A percentile compares a stretch with the other conserved stretches of the same genome.
These are phyloP conservation scores for Cnidoscolus chayamansa DNA, from an alignment of 441 rosid species.

Conservation along the genomic window DNA sequence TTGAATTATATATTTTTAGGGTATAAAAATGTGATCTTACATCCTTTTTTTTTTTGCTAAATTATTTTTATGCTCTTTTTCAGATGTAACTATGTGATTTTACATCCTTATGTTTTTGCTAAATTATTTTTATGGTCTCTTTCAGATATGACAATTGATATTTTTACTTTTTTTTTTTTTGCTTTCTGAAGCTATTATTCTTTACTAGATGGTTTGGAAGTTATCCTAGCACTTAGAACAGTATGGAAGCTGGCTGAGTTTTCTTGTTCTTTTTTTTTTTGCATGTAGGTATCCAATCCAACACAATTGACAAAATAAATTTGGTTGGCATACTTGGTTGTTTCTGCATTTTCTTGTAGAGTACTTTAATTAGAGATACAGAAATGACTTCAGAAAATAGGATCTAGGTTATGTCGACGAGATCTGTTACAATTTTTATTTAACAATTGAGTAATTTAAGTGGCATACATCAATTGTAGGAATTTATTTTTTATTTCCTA, in stretches of 20 bases:
- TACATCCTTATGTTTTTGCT: neutral
- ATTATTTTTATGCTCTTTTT: too few relatives aligned
- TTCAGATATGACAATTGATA: neutral
- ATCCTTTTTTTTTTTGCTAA: too few relatives aligned
- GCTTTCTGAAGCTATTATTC: neutral
- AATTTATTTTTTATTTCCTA: neutral
- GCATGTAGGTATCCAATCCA: neutral
- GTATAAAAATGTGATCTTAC: neutral
- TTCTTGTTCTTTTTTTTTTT: neutral
- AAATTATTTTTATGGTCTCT: neutral
- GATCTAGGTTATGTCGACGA: neutral
- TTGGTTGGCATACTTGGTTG: slow-evolving; percentile 1
- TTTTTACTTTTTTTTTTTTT: neutral
- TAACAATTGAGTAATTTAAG: neutral
- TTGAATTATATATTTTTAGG: neutral
- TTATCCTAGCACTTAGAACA: neutral
- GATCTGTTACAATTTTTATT: neutral
- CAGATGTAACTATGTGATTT: neutral
- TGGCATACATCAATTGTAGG: neutral
- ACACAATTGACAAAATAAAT: neutral
- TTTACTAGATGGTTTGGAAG: neutral
- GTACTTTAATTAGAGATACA: neutral
- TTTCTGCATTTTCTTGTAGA: neutral
- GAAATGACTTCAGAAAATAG: neutral
- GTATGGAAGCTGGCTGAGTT: slow-evolving; percentile 4